phyloP scores from a whole-genome alignment of 129 eudicot genomes.

The Pulicaria dysenterica region DNA sequence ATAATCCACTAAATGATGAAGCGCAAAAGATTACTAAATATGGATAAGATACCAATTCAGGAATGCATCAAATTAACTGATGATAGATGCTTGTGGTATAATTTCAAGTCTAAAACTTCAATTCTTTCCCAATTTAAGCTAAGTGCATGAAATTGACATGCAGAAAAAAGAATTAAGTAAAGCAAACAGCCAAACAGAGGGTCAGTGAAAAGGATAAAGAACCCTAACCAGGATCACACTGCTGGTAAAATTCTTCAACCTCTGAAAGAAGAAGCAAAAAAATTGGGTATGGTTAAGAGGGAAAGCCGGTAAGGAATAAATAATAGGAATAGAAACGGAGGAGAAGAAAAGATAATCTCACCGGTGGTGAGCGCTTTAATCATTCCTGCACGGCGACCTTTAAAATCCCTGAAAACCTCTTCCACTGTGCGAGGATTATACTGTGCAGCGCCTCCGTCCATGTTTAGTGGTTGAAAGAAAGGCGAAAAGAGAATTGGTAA shows the following conservation, averaged over 20 bases:
- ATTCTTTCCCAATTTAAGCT: slow-evolving; percentile 9
- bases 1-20: neutral
- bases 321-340: neutral
- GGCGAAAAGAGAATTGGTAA: neutral
- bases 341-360: slow-evolving; percentile 9
- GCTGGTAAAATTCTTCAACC: slow-evolving; percentile 70
- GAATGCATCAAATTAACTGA: neutral
- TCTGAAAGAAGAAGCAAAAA: slow-evolving; percentile 47
- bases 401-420: slow-evolving; percentile 86
- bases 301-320: neutral
- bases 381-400: slow-evolving; percentile 71
- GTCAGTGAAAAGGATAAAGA: neutral
- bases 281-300: neutral
- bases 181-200: neutral
- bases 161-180: slow-evolving; percentile 1
- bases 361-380: slow-evolving; percentile 86
- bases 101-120: neutral
- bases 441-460: slow-evolving; percentile 45
- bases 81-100: neutral
- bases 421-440: slow-evolving; percentile 84
- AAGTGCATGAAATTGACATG: slow-evolving; percentile 37
- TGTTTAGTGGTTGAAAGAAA: neutral
- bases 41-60: neutral
- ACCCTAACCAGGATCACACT: slow-evolving; percentile 81
- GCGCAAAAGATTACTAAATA: neutral